These are phyloP conservation scores for Centaurea solstitialis DNA, from an alignment of 129 eudicot genomes.

Conservation along the genomic window DNA sequence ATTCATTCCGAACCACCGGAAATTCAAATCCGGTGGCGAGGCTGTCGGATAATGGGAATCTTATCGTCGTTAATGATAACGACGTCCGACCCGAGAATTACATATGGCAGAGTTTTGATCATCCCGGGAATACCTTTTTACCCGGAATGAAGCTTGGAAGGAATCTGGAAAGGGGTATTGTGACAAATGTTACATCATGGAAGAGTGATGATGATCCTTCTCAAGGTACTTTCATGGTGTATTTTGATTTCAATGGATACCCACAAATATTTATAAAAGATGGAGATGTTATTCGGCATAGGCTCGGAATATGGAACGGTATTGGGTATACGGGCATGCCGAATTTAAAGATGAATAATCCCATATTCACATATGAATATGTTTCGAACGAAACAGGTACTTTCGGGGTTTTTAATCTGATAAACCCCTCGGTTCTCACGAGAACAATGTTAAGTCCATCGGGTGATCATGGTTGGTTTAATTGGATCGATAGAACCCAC, in stretches of 20 bases:
- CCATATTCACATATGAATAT: neutral
- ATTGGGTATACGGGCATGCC: conserved; percentile 11
- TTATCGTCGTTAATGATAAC: neutral
- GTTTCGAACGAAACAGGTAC: neutral
- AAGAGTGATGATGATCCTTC: conserved; percentile 31
- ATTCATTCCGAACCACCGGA: neutral
- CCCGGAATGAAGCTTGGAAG: conserved; percentile 19
- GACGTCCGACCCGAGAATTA: neutral
- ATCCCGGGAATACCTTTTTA: conserved; percentile 25
- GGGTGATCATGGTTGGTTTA: neutral
- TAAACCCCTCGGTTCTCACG: neutral
- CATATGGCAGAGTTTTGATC: neutral
- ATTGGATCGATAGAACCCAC: conserved; percentile 14
- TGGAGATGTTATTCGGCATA: neutral
- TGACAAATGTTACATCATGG: conserved; percentile 22
- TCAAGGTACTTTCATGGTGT: conserved; percentile 1
- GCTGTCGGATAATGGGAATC: conserved; percentile 22
- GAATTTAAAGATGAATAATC: neutral
- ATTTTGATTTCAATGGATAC: conserved; percentile 4
- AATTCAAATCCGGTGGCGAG: neutral
- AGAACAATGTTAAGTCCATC: conserved; percentile 7
- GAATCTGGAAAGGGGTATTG: neutral
- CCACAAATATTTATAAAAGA: neutral
- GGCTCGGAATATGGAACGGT: conserved; percentile 36
- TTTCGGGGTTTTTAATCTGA: neutral